Conservation (phyloP, 495 filamentous ascomycete genomes). For the Glutinoglossum americanum region DNA sequence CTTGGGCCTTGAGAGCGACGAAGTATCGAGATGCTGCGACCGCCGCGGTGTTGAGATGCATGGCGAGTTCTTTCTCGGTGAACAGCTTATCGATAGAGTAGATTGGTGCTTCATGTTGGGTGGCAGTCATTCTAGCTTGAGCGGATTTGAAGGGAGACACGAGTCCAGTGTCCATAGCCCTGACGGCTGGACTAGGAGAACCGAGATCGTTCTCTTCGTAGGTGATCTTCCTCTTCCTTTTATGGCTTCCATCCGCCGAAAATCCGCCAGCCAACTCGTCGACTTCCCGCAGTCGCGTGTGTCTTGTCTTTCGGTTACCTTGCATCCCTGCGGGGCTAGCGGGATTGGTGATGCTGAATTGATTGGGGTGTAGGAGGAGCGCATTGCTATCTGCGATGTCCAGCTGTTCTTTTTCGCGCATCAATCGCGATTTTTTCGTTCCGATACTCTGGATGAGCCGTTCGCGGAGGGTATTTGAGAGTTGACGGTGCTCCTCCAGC, state of each 20-base stretch:
- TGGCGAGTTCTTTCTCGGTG: slow-evolving; percentile 7
- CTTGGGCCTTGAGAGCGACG: slow-evolving; percentile 13
- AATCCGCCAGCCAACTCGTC: neutral
- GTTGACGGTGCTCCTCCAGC: slow-evolving; percentile 53
- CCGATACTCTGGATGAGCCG: slow-evolving; percentile 61
- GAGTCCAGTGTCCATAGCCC: neutral
- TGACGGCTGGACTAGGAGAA: slow-evolving; percentile 1
- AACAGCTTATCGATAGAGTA: slow-evolving; percentile 7
- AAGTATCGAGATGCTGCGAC: slow-evolving; percentile 19
- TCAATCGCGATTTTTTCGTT: slow-evolving; percentile 50
- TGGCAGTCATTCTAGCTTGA: neutral
- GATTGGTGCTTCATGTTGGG: slow-evolving; percentile 15
- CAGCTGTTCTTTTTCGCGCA: slow-evolving; percentile 70
- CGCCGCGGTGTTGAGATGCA: slow-evolving; percentile 17
- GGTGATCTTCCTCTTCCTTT: neutral
- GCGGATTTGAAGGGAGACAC: neutral
- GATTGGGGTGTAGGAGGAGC: slow-evolving; percentile 73
- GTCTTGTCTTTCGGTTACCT: slow-evolving; percentile 6
- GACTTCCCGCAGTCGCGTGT: slow-evolving; percentile 1
- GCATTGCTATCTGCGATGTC: slow-evolving; percentile 80
- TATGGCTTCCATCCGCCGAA: neutral
- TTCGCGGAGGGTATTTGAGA: slow-evolving; percentile 62
- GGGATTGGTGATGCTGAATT: slow-evolving; percentile 25
- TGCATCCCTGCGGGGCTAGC: slow-evolving; percentile 4
- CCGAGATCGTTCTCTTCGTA: slow-evolving; percentile 1